Percentiles rank a stretch among this genome's conserved stretches.
Evolutionary conservation across 169 alveolate species (phyloP).

Genomic region (Plasmodium knowlesi): DNA sequence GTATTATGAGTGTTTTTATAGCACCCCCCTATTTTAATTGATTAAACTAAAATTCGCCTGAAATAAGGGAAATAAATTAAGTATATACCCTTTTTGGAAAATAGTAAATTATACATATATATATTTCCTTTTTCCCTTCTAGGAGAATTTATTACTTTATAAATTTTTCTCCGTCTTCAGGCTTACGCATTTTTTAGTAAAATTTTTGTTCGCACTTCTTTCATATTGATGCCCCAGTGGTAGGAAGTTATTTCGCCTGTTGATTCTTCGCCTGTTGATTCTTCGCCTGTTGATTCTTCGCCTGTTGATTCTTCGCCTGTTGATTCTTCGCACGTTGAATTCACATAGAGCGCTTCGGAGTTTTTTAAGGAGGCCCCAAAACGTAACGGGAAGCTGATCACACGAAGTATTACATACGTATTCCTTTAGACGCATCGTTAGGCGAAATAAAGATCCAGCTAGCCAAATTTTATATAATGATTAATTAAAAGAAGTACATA

Average conservation of each 20-base stretch:
- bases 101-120: background rate
- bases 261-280: background rate
- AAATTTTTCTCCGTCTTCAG: background rate
- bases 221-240: background rate
- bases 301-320: background rate
- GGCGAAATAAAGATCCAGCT: background rate
- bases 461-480: background rate
- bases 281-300: background rate
- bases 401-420: background rate
- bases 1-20: background rate
- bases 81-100: too few relatives aligned
- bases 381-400: background rate
- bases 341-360: background rate
- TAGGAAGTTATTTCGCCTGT: background rate
- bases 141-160: background rate
- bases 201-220: background rate
- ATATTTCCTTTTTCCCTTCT: background rate
- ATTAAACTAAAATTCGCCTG: background rate
- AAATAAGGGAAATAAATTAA: background rate
- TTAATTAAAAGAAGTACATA: background rate
- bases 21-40: background rate
- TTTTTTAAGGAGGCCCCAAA: background rate
- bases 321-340: background rate
- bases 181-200: background rate
- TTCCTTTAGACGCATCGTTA: background rate